A percentile compares a stretch with the other conserved stretches of the same genome.
Evolutionary conservation across 148 eudicot genomes (phyloP).

Genomic region (Spergularia bocconei): DNA sequence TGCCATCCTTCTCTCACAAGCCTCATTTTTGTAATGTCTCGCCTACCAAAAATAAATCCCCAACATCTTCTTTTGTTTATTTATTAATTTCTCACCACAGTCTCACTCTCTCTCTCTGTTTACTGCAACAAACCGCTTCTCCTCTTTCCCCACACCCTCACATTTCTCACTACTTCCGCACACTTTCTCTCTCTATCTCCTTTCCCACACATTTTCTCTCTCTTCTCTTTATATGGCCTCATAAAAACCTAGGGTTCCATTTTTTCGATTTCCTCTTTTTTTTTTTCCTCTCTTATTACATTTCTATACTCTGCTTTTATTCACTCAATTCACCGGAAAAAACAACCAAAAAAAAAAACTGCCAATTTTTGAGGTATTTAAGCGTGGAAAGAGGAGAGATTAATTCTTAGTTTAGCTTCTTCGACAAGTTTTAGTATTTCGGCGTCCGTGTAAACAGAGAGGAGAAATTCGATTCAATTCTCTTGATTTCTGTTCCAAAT

Average conservation of each 20-base stretch:
- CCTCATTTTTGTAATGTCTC: neutral
- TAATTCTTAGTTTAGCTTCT: neutral
- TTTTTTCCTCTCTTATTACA: neutral
- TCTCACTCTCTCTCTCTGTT: neutral
- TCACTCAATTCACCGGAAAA: neutral
- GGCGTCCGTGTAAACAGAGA: neutral
- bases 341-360: too few relatives aligned
- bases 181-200: neutral
- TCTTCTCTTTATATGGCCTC: neutral
- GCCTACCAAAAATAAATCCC: neutral
- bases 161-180: neutral
- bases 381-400: neutral
- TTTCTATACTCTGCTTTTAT: neutral
- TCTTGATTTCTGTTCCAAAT: neutral
- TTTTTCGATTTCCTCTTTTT: neutral
- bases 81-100: neutral
- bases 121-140: slow-evolving; percentile 19
- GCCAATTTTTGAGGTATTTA: neutral
- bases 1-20: neutral
- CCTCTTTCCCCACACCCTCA: slow-evolving; percentile 8
- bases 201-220: neutral
- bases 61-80: neutral
- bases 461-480: neutral
- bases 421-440: neutral
- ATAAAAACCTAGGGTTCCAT: slow-evolving; percentile 2